These are phyloP conservation scores for Haplosporangium gracile DNA, from an alignment of 192 early-diverging fungal genomes.

Conservation along the genomic window DNA sequence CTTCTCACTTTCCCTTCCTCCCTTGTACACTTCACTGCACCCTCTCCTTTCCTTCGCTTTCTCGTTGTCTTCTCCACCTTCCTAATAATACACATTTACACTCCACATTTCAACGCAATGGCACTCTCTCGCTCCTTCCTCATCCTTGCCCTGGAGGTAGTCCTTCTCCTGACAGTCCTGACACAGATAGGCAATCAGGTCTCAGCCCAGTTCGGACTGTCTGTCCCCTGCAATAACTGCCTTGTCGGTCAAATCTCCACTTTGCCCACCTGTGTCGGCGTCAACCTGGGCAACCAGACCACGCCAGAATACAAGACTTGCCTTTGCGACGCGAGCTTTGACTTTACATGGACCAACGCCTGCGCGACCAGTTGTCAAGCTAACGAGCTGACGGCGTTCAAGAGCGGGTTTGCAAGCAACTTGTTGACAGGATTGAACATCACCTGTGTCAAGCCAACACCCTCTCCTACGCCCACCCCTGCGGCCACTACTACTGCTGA, in stretches of 20 bases:
- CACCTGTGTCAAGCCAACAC: slow-evolving; percentile 45
- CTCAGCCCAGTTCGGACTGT: slow-evolving; percentile 42
- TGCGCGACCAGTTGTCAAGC: slow-evolving; percentile 38
- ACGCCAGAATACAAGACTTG: slow-evolving; percentile 25
- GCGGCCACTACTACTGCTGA: not conserved
- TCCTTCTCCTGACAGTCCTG: slow-evolving; percentile 13
- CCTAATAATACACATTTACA: not conserved
- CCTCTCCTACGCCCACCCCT: slow-evolving; percentile 13
- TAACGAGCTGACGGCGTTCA: slow-evolving; percentile 28
- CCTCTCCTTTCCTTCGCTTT: not conserved
- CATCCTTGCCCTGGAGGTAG: not conserved
- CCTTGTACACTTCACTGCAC: not conserved
- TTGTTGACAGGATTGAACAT: slow-evolving; percentile 32
- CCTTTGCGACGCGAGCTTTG: slow-evolving; percentile 45
- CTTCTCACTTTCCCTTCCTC: not conserved
- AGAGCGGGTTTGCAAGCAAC: slow-evolving; percentile 11
- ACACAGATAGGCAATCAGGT: slow-evolving; percentile 8
- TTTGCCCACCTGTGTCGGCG: slow-evolving; percentile 22
- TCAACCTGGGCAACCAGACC: slow-evolving; percentile 24
- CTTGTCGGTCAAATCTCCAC: slow-evolving; percentile 13
- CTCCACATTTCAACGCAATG: slow-evolving; percentile 10
- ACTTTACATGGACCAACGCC: slow-evolving; percentile 37
- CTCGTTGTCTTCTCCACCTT: not conserved
- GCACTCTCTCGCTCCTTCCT: not conserved
- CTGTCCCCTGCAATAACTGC: slow-evolving; percentile 40